phyloP scores from a whole-genome alignment of 768 basidiomycete species.

The Termitomyces sp. region DNA sequence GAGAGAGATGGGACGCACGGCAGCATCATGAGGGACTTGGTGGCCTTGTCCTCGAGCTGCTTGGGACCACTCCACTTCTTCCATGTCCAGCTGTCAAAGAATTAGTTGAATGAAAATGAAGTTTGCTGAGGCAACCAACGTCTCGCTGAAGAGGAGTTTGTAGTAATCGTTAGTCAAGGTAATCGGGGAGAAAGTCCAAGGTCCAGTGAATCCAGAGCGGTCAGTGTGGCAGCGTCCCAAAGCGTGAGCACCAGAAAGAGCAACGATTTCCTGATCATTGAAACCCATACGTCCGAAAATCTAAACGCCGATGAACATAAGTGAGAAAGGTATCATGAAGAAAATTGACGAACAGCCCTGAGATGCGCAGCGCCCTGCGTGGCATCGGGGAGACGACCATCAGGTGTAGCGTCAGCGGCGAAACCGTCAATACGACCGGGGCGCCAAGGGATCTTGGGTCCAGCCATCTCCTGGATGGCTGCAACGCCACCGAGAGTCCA shows the following conservation, averaged over 20 bases:
- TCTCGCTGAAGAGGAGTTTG: conserved; percentile 84
- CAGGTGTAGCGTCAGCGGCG: conserved; percentile 69
- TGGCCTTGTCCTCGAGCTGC: conserved; percentile 91
- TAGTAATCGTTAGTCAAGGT: conserved; percentile 85
- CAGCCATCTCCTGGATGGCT: conserved; percentile 90
- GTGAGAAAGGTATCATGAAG: not conserved
- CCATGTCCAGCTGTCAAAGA: conserved; percentile 68
- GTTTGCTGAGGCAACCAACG: conserved; percentile 32
- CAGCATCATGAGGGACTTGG: conserved; percentile 89
- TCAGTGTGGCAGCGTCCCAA: conserved; percentile 91
- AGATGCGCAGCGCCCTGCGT: conserved; percentile 81
- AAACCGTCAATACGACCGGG: conserved; percentile 90
- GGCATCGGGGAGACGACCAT: conserved; percentile 89
- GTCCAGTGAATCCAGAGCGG: conserved; percentile 83
- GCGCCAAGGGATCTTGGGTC: conserved; percentile 91
- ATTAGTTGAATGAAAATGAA: conserved; percentile 3
- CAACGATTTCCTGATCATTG: conserved; percentile 97
- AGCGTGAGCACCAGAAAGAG: conserved; percentile 90
- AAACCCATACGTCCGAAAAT: conserved; percentile 96
- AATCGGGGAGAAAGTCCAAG: conserved; percentile 94
- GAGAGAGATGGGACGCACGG: conserved; percentile 51
- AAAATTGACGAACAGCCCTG: conserved; percentile 49
- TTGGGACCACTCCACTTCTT: conserved; percentile 93
- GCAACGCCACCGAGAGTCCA: conserved; percentile 96
- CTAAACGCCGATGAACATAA: conserved; percentile 21